Evolutionary conservation across 768 basidiomycete genomes (phyloP), one percentile per base, ranked within the genome.

Genomic region (Termitomyces sp.): DNA sequence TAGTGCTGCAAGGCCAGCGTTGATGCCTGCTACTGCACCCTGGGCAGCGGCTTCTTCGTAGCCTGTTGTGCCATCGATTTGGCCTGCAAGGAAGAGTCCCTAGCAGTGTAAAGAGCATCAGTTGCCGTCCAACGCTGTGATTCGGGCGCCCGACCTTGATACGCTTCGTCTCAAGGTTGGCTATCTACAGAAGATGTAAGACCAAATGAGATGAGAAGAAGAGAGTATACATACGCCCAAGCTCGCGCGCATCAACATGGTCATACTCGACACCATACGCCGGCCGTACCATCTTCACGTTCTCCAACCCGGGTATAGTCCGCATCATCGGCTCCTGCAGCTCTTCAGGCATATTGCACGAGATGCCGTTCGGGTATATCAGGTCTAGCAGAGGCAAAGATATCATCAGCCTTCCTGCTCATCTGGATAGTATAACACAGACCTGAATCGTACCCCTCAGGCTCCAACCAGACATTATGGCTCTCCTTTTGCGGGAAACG

Each of bases 181-280:
- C 90, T 93, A 61, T 18, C 45, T 8, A 46, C 7, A 56, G 12
- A 16, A 35, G 20, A 54, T 51, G 48, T 59, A 2, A 36, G 15
- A 51, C 3, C 44, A 20, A 2, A 11, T 53, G 36, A 38, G 44
- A 24, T 8, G 4, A 24, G 16, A 33, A 45, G 58, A 24, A 39
- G 50, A n/a, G 52, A 16, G 22, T 15, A 24, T 7, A 81, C 90
- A 65, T 64, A 92, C 92, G 76, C 35, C 76, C 77, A 40, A 96
- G 80, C 65, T 95, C 94, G 22, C 91, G 77, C 9, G 94, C 89
- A 75, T 96, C 93, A 12, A 96, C 80, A 68, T 92, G 87, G 69
- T 96, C 94, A 64, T 96, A 96, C 71, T 96, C 93, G 35, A 96
- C 92, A 2, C 94, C 94, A 74, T 96, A 96, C 0, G 92, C 94